phyloP scores from a whole-genome alignment of 192 early-diverging fungal species.

The Rhizoclosmatium globosum region DNA sequence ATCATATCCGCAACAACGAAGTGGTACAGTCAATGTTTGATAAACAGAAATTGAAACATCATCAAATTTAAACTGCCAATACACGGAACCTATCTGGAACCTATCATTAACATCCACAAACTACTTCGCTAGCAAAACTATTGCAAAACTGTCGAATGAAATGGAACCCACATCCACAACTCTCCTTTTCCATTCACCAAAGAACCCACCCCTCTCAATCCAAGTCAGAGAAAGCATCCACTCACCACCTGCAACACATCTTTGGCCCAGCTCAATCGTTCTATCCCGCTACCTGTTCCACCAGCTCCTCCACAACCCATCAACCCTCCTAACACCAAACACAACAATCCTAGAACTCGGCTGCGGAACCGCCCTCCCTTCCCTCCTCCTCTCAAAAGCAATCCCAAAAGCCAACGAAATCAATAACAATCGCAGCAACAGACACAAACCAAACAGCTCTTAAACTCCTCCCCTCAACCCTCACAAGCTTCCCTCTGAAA shows the following conservation, averaged over 20 bases:
- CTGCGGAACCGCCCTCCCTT: constrained; percentile 72
- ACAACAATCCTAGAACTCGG: constrained; percentile 61
- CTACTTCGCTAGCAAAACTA: too few relatives aligned
- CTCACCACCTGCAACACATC: constrained; percentile 47
- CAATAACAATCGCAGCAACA: background rate
- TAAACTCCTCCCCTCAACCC: constrained; percentile 34
- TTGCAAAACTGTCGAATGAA: background rate
- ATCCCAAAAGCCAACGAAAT: background rate
- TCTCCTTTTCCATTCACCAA: background rate
- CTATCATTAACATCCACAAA: too few relatives aligned
- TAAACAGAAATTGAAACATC: too few relatives aligned
- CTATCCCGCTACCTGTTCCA: constrained; percentile 67
- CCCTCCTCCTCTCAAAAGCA: constrained; percentile 49
- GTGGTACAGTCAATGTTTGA: too few relatives aligned
- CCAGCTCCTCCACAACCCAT: constrained; percentile 33
- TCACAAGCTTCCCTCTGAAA: constrained; percentile 32
- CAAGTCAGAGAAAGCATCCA: background rate
- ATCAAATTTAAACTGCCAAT: too few relatives aligned
- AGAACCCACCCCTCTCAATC: background rate
- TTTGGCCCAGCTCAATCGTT: constrained; percentile 78
- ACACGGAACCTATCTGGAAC: too few relatives aligned
- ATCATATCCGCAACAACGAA: too few relatives aligned
- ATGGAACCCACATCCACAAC: background rate
- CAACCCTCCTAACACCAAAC: background rate
- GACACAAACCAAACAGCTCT: constrained; percentile 39